Evolutionary conservation across 768 basidiomycete genomes (phyloP), one percentile per base, ranked within the genome.

Genomic region (Suillus ampliporus): DNA sequence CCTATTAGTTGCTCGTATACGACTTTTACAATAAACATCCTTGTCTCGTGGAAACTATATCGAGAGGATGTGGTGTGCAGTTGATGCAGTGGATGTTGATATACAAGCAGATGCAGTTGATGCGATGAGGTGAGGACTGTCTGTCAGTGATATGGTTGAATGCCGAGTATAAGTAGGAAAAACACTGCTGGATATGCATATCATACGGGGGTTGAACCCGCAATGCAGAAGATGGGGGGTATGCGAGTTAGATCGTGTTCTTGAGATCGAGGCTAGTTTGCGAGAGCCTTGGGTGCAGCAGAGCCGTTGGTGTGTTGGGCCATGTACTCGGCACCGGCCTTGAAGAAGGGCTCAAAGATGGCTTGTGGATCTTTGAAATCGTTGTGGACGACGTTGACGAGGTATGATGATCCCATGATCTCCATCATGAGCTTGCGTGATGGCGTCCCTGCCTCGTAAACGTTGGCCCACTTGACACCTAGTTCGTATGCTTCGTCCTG

Each of bases 331-430:
- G 84, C 85, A 40, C 89, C 90, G 14, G 89, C 89, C 74, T 88
- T 86, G 76, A 86, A 81, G 83, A 98, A 97, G 3, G 94, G 92
- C 68, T 82, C 80, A 75, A 96, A 98, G 77, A 98, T 96, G 23
- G 89, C 89, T 53, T 90, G 82, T 2, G 88, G 75, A 71, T 91
- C 84, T 76, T 92, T 91, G 86, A 94, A 98, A 74, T 97, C 90
- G 78, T 97, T 97, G 76, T 97, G 95, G 31, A 98, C 96, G 67
- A 98, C 90, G 76, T 97, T 97, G 68, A 97, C 94, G 66, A 98
- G 89, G 79, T 87, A 89, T 64, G 82, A 91, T 1, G 84, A 84
- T 62, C 94, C 87, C 90, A 97, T 92, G 71, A 94, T 76, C 40
- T 87, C 84, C 64, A 82, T 77, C 73, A 97, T 90, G 64, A 96